Conservation (phyloP, 129 eudicot species). For the Oenanthe sinensis region DNA sequence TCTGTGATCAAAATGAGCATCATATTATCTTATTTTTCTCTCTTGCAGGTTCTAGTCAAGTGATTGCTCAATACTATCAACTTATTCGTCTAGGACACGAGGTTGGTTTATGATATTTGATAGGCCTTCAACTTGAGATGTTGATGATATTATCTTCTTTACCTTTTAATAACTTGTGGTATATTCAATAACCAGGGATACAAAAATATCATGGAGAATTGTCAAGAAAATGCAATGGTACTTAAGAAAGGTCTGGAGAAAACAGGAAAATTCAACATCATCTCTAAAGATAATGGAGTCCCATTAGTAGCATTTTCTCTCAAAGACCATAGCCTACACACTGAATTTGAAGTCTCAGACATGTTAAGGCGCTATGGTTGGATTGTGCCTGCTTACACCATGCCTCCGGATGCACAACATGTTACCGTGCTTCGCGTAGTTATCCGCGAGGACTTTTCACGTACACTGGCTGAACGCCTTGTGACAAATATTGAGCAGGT, state of each 20-base stretch:
- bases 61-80: slow-evolving; percentile 83
- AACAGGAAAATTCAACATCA: slow-evolving; percentile 55
- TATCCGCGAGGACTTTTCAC: slow-evolving; percentile 70
- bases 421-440: slow-evolving; percentile 74
- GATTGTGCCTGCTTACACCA: slow-evolving; percentile 94
- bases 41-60: slow-evolving; percentile 72
- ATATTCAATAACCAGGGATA: slow-evolving; percentile 42
- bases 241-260: slow-evolving; percentile 56
- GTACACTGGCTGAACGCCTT: slow-evolving; percentile 74
- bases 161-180: not conserved
- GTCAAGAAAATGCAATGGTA: slow-evolving; percentile 58
- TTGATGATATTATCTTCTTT: not conserved
- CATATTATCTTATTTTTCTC: not conserved
- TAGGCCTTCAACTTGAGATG: not conserved
- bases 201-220: slow-evolving; percentile 65
- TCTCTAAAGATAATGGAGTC: slow-evolving; percentile 67
- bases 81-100: slow-evolving; percentile 78
- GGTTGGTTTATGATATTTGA: slow-evolving; percentile 28
- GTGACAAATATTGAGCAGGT: slow-evolving; percentile 55
- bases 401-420: slow-evolving; percentile 78
- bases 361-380: slow-evolving; percentile 78
- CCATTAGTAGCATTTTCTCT: slow-evolving; percentile 81
- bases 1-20: not conserved
- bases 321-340: slow-evolving; percentile 62
- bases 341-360: slow-evolving; percentile 74